These are phyloP conservation scores for Aquanectria penicillioides DNA, from an alignment of 2,329 filamentous ascomycete species.

Conservation along the genomic window DNA sequence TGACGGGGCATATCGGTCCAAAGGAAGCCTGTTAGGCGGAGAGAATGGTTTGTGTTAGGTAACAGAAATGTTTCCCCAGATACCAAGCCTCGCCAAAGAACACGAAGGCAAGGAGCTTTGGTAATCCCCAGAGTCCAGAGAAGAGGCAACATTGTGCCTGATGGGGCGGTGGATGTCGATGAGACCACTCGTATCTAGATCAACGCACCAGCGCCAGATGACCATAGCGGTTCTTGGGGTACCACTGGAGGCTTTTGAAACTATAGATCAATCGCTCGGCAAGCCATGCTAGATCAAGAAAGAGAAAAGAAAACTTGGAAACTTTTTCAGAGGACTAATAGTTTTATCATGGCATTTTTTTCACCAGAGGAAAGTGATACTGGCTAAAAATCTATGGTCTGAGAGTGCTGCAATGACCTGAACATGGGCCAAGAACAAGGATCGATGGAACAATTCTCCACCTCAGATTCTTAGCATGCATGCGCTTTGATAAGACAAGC, in stretches of 20 bases:
- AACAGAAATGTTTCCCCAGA: slow-evolving; percentile 31
- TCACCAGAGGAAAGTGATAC: background rate
- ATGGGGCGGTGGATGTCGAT: slow-evolving; percentile 27
- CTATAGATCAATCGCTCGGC: too few relatives aligned
- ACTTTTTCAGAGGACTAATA: background rate
- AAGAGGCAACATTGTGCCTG: slow-evolving; percentile 2
- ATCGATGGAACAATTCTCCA: background rate
- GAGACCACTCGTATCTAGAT: slow-evolving; percentile 28
- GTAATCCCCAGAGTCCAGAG: slow-evolving; percentile 19
- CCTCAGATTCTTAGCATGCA: background rate
- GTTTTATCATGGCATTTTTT: too few relatives aligned
- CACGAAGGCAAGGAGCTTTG: slow-evolving; percentile 9
- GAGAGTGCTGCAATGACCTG: slow-evolving; percentile 1
- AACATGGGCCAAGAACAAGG: background rate
- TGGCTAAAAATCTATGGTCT: background rate
- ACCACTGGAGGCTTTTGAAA: too few relatives aligned
- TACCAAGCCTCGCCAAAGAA: slow-evolving; percentile 12
- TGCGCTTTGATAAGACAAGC: slow-evolving; percentile 12
- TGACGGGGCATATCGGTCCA: slow-evolving; percentile 20
- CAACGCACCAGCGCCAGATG: slow-evolving; percentile 11
- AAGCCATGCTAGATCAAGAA: background rate
- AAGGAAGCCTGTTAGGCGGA: slow-evolving; percentile 32
- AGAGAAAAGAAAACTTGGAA: background rate
- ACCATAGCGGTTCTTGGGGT: slow-evolving; percentile 12
- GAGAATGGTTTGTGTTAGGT: slow-evolving; percentile 27